A percentile compares a stretch with the other conserved stretches of the same genome.
phyloP scores from a whole-genome alignment of 192 early-diverging fungal genomes.

The Coemansia sp. region DNA sequence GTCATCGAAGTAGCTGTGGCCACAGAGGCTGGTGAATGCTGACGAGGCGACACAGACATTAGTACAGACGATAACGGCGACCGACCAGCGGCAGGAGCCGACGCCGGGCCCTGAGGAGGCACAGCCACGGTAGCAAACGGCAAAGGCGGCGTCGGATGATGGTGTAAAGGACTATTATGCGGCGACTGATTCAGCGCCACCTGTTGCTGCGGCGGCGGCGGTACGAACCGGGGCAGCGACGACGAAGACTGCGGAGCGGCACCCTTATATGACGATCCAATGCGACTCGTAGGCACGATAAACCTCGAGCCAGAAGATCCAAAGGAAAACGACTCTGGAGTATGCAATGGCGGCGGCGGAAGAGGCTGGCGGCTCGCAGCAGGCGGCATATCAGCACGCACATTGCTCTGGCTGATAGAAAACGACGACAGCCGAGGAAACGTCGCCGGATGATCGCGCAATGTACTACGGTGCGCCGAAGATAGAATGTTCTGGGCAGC shows the following conservation, averaged over 20 bases:
- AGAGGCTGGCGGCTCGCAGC: conserved; percentile 1
- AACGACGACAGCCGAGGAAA: conserved; percentile 55
- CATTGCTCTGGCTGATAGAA: conserved; percentile 56
- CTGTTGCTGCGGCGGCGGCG: not conserved
- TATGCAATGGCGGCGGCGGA: conserved; percentile 3
- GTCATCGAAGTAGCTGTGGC: conserved; percentile 13
- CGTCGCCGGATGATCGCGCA: conserved; percentile 33
- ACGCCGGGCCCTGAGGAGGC: not conserved
- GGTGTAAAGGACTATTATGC: not conserved
- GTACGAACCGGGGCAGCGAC: not conserved
- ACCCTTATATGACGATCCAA: conserved; percentile 23
- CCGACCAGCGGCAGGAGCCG: conserved; percentile 8
- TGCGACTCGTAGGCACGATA: conserved; percentile 32
- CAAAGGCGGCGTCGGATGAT: conserved; percentile 7
- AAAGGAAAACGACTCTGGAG: not conserved
- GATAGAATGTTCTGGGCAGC: not conserved
- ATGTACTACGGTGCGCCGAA: not conserved
- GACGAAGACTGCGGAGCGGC: not conserved
- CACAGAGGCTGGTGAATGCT: conserved; percentile 27
- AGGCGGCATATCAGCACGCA: conserved; percentile 31
- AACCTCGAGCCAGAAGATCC: conserved; percentile 19
- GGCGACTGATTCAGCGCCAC: not conserved
- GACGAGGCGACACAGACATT: conserved; percentile 11
- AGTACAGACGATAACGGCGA: conserved; percentile 16
- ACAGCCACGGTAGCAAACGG: conserved; percentile 8